phyloP scores from a whole-genome alignment of 768 basidiomycete genomes.

The Agaricus sinodeliciosus region DNA sequence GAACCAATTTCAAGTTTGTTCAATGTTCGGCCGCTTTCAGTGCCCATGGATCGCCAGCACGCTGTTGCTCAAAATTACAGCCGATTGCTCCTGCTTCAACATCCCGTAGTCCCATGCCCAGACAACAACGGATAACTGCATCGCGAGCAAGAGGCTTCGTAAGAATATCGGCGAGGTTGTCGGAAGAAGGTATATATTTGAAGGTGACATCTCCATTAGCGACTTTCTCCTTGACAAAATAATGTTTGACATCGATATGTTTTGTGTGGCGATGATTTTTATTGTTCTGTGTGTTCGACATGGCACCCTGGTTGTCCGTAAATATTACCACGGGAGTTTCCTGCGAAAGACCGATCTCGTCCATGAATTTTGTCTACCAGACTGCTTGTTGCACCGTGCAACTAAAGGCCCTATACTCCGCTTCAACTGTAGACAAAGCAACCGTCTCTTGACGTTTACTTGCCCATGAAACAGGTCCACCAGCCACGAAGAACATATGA shows the following conservation, averaged over 20 bases:
- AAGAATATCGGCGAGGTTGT: too few relatives aligned
- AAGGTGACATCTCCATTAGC: too few relatives aligned
- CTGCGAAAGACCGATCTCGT: neutral
- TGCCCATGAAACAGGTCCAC: constrained; percentile 23
- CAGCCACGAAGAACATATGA: constrained; percentile 18
- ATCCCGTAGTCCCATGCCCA: too few relatives aligned
- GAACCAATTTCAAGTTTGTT: too few relatives aligned
- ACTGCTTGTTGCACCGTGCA: neutral
- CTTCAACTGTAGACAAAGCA: constrained; percentile 14
- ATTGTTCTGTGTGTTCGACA: constrained; percentile 14
- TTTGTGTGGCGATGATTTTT: constrained; percentile 25
- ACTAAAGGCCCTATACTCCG: constrained; percentile 13
- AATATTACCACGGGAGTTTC: constrained; percentile 8
- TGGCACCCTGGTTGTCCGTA: constrained; percentile 21
- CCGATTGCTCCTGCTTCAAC: too few relatives aligned
- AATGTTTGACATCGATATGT: constrained; percentile 30
- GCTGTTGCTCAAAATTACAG: too few relatives aligned
- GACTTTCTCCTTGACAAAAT: constrained; percentile 15
- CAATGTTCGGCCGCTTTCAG: too few relatives aligned
- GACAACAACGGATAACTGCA: too few relatives aligned
- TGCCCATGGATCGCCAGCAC: too few relatives aligned
- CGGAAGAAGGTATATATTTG: too few relatives aligned
- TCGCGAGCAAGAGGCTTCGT: too few relatives aligned
- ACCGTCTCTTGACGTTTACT: constrained; percentile 19
- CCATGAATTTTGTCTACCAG: constrained; percentile 5